Evolutionary conservation across 2,329 filamentous ascomycete species (phyloP), one percentile per base, ranked within the genome.

Genomic region (Cladosporium sp.): DNA sequence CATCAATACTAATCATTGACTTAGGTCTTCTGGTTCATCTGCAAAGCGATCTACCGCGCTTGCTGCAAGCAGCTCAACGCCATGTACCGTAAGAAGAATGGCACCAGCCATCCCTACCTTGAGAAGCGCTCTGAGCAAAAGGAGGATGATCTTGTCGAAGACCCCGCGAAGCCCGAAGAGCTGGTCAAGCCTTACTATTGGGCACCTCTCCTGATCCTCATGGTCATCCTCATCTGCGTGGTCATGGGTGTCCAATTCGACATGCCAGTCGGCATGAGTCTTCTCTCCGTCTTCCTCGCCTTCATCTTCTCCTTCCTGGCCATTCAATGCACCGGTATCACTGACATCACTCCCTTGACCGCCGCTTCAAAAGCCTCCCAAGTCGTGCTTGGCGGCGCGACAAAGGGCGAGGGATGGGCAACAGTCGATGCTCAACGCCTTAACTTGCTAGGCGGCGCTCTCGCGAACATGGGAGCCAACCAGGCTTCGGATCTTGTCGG

Each of bases 361-460:
- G 84, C 86, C 3, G 84, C 84, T 0, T 81, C 85, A 64, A 89
- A 88, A 73, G 86, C 86, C 4, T 86, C 84, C 1, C 86, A 88
- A 75, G 82, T 88, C 59, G 79, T 89, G 57, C 84, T 87, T 49
- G 86, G 86, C 63, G 86, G 82, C 52, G 84, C 85, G 30, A 88
- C 85, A 37, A 79, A 79, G 39, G 78, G 80, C 62, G 76, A 81
- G 59, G 74, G 80, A 63, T 82, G 80, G 71, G 66, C 72, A 1
- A 63, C 82, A 58, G 64, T 73, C 6, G 71, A 81, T 15, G 84
- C 85, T 1, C 86, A 88, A 73, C 76, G 79, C 52, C 79, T 88
- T 73, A 89, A 89, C 75, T 73, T 88, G 30, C 79, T 87, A 34
- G 85, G 85, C 42, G 86, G 86, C 42, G 74, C 74, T n/a, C 65